Evolutionary conservation across 257 asterid genomes (phyloP), one percentile per base, ranked within the genome.

Genomic region (Nicotiana benthamiana): DNA sequence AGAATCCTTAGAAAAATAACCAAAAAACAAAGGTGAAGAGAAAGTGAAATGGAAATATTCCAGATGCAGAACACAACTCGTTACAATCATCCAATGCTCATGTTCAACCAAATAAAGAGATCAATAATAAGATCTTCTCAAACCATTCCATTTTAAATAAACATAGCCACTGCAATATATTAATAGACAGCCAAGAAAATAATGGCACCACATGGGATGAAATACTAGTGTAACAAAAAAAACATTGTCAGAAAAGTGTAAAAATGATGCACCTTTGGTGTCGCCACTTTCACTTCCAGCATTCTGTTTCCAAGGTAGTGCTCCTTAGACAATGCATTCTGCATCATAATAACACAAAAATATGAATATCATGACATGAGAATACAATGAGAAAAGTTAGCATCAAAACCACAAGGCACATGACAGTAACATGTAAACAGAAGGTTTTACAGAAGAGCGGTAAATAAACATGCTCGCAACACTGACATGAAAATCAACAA

Each of bases 231-330:
- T 24, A 48, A 48, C 40, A 22, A 48, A 74, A 61, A 48, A 72
- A 48, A n/a, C 16, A 15, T 46, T 72, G n/a, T 26, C 79, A 74
- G 7, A 0, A 48, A 12, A 74, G 79, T 8, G 5, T 7, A 74
- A 48, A 32, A 74, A 32, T 15, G 48, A 15, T 70, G 59, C 62
- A 96, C 99, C 99, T 91, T 96, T 0, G 99, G 99, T 4, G 99
- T 94, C 77, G 99, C 99, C 83, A 96, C 84, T 92, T 96, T 96
- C 77, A 96, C 97, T 89, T 96, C 99, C 84, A 96, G 90, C 90
- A 88, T 87, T 88, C 99, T 88, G 82, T 80, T 88, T 60, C 98
- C 99, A 68, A 96, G 97, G 64, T 86, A 68, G 85, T 96, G 99
- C 83, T 96, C 98, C 51, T 92, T 89, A 26, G 91, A 77, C 81